phyloP scores from a whole-genome alignment of 257 asterid genomes.

The Eucommia ulmoides region DNA sequence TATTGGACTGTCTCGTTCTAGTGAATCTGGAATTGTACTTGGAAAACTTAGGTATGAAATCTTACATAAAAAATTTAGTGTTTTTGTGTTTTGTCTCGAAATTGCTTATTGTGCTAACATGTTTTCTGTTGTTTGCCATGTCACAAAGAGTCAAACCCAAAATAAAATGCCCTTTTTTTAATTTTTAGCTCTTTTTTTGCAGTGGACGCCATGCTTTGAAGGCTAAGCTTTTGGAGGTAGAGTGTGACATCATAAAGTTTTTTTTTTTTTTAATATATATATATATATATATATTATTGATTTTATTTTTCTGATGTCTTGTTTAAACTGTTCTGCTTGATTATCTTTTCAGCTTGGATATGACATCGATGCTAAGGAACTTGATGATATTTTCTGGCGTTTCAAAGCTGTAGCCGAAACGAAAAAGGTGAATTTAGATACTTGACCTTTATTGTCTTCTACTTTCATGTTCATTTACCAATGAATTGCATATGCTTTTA shows the following conservation, averaged over 20 bases:
- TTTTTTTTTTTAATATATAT: no score
- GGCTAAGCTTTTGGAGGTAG: conserved; percentile 82
- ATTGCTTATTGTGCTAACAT: no score
- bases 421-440: conserved; percentile 50
- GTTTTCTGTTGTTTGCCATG: no score
- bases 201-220: conserved; percentile 98
- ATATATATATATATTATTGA: background rate
- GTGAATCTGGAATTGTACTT: conserved; percentile 89
- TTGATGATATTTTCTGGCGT: conserved; percentile 85
- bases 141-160: no score
- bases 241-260: no score
- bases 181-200: conserved; percentile 25
- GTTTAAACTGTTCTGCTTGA: conserved; percentile 8
- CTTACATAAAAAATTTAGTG: no score
- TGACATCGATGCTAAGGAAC: conserved; percentile 71
- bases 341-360: conserved; percentile 68
- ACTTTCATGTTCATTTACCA: no score
- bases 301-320: conserved; percentile 6
- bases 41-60: conserved; percentile 96
- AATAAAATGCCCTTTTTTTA: no score
- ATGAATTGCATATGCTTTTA: no score
- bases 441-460: no score
- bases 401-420: conserved; percentile 87
- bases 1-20: conserved; percentile 80
- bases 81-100: no score